Percentiles rank a stretch among this genome's conserved stretches.
Conservation (phyloP, 192 early-diverging fungal genomes). For the Coemansia sp. region DNA sequence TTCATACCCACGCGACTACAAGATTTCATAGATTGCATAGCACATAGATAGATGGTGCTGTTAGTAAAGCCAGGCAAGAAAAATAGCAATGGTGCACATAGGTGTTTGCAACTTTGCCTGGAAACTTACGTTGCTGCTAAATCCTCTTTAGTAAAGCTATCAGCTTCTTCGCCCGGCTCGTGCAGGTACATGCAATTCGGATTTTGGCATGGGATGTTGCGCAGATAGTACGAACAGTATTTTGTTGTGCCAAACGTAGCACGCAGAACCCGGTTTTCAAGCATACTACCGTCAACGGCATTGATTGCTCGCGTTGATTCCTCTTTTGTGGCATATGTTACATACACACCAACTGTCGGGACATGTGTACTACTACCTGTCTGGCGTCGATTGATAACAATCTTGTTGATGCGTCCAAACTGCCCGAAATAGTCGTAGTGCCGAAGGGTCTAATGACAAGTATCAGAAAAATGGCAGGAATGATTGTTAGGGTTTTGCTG, state of each 20-base stretch:
- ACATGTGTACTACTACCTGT: constrained; percentile 37
- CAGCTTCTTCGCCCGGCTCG: constrained; percentile 89
- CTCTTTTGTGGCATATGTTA: constrained; percentile 89
- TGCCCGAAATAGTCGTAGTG: constrained; percentile 95
- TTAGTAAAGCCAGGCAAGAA: not conserved
- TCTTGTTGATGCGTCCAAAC: constrained; percentile 92
- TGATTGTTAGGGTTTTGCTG: not conserved
- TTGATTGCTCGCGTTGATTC: constrained; percentile 91
- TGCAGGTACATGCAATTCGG: constrained; percentile 95
- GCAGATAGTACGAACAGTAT: constrained; percentile 96
- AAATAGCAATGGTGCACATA: not conserved
- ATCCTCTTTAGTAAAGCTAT: constrained; percentile 90
- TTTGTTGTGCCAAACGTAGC: constrained; percentile 98
- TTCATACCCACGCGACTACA: constrained; percentile 1
- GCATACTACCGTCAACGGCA: constrained; percentile 88
- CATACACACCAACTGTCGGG: constrained; percentile 78
- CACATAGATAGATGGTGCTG: not conserved
- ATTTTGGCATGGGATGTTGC: constrained; percentile 89
- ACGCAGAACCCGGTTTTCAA: constrained; percentile 84
- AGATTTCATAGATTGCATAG: not conserved
- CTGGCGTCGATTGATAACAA: constrained; percentile 87
- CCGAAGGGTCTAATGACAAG: constrained; percentile 68
- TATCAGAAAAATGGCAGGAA: not conserved
- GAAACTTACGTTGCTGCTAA: constrained; percentile 64
- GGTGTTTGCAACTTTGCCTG: not conserved